These are phyloP conservation scores for Globisporangium okanoganense DNA, from an alignment of 352 stramenopile species.

Conservation along the genomic window DNA sequence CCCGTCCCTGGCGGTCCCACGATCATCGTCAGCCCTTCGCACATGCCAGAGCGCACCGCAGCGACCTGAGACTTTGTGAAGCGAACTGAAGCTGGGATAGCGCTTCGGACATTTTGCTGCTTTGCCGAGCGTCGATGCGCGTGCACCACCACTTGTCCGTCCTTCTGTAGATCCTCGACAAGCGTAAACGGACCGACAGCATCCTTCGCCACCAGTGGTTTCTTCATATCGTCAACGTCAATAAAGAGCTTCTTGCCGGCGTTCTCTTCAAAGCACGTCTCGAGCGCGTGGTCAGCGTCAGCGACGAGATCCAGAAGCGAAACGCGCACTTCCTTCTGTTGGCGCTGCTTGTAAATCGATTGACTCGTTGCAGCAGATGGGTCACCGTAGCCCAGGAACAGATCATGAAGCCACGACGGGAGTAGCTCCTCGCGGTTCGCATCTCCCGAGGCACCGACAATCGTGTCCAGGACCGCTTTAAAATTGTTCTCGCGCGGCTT, in stretches of 20 bases:
- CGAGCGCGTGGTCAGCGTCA: constrained; percentile 43
- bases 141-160: constrained; percentile 28
- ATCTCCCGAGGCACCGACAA: constrained; percentile 30
- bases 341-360: constrained; percentile 44
- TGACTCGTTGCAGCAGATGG: constrained; percentile 76
- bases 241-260: constrained; percentile 24
- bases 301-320: constrained; percentile 41
- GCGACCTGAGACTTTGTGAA: constrained; percentile 93
- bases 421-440: constrained; percentile 49
- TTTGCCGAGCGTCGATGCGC: constrained; percentile 21
- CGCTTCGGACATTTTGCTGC: background rate
- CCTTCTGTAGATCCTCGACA: constrained; percentile 28
- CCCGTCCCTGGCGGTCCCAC: constrained; percentile 91
- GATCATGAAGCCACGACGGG: constrained; percentile 92
- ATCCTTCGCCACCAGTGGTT: constrained; percentile 26
- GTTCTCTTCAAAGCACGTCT: constrained; percentile 20
- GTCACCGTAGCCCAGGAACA: constrained; percentile 94
- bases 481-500: constrained; percentile 93
- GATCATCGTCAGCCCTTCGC: constrained; percentile 92
- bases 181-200: constrained; percentile 50
- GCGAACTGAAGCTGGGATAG: constrained; percentile 29
- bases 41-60: constrained; percentile 91
- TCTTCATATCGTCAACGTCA: constrained; percentile 28
- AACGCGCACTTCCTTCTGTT: constrained; percentile 28
- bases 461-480: constrained; percentile 92